phyloP scores from a whole-genome alignment of 2,329 filamentous ascomycete species.

The Botrytis aclada region DNA sequence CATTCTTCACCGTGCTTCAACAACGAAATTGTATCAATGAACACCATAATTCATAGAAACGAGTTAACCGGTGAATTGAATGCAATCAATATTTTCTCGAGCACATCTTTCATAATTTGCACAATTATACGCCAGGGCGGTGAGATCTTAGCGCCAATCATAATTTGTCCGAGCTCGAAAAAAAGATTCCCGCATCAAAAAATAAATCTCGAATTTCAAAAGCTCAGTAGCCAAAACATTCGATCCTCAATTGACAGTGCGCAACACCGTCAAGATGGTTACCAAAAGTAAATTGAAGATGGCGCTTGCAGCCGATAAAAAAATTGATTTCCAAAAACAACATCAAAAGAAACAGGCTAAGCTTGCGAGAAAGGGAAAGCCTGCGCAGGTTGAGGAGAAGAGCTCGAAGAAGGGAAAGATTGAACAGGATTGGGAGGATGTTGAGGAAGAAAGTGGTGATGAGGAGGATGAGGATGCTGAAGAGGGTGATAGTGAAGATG shows the following conservation, averaged over 20 bases:
- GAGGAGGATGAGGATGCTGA: constrained; percentile 31
- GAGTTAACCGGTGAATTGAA: background rate
- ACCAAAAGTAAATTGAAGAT: constrained; percentile 49
- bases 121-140: constrained; percentile 16
- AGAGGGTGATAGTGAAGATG: constrained; percentile 37
- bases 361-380: constrained; percentile 47
- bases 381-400: constrained; percentile 43
- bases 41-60: background rate
- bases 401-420: constrained; percentile 48
- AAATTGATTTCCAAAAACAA: constrained; percentile 50
- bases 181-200: constrained; percentile 22
- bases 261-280: constrained; percentile 34
- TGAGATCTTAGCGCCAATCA: background rate
- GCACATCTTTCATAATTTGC: constrained; percentile 7
- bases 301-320: constrained; percentile 55
- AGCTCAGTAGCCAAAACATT: constrained; percentile 13
- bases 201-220: constrained; percentile 18
- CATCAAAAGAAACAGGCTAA: constrained; percentile 40
- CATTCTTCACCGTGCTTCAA: background rate
- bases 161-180: constrained; percentile 19
- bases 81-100: background rate
- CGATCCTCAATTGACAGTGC: constrained; percentile 14
- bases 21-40: background rate
- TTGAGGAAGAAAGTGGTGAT: constrained; percentile 40
- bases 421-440: constrained; percentile 45